Evolutionary conservation across 2,329 filamentous ascomycete species (phyloP).

Genomic region (Colletotrichum gloeosporioides): DNA sequence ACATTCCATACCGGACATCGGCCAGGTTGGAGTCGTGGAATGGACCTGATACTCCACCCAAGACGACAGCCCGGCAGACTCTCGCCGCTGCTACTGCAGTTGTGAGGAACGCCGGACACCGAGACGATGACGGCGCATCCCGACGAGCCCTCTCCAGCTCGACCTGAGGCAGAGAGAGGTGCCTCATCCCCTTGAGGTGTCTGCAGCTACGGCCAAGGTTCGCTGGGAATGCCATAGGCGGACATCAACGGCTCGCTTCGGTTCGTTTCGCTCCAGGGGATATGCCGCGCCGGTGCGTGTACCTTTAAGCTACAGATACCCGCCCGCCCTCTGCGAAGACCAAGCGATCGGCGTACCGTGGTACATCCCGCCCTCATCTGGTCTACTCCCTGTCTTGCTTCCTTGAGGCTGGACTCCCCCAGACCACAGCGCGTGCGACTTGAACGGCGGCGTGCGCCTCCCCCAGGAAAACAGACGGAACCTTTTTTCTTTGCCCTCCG

Average conservation of each 20-base stretch:
- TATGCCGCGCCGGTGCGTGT: not conserved
- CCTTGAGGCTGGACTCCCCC: slow-evolving; percentile 1
- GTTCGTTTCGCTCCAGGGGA: slow-evolving; percentile 14
- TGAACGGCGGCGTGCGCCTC: slow-evolving; percentile 9
- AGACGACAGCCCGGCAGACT: not conserved
- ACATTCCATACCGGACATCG: not conserved
- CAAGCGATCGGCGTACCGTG: not conserved
- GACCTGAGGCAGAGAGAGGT: not conserved
- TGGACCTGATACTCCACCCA: not conserved
- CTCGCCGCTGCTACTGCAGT: not conserved
- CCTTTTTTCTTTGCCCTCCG: not conserved
- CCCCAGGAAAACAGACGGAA: not conserved
- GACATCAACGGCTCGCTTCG: slow-evolving; percentile 20
- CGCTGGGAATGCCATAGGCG: not conserved
- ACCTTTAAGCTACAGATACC: not conserved
- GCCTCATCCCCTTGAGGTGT: not conserved
- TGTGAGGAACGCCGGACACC: not conserved
- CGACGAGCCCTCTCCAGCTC: not conserved
- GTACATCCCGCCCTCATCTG: not conserved
- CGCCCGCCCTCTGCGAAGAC: not conserved
- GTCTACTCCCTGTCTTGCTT: slow-evolving; percentile 15
- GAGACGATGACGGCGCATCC: not conserved
- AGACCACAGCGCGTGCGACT: slow-evolving; percentile 3
- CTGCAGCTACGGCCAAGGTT: not conserved
- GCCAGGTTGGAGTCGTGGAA: not conserved